Evolutionary conservation across 1,284 basidiomycete species (phyloP).

Genomic region (Ceratobasidium sp.): DNA sequence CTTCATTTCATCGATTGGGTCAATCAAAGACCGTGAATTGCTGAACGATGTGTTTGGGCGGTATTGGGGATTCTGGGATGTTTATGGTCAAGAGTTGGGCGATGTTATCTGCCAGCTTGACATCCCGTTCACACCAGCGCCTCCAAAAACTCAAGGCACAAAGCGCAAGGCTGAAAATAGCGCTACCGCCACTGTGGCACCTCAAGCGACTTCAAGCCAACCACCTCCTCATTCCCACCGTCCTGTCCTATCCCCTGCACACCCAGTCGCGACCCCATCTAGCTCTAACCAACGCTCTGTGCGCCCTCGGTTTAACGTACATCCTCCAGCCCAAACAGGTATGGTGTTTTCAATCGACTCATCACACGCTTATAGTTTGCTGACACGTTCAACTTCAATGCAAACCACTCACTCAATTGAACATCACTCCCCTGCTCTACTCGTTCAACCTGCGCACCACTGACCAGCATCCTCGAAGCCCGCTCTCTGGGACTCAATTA

Average conservation of each 20-base stretch:
- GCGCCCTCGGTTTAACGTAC: not conserved
- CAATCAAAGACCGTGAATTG: not conserved
- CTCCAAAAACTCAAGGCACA: not conserved
- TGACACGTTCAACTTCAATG: not conserved
- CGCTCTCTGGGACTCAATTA: not conserved
- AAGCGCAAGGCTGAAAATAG: conserved; percentile 2
- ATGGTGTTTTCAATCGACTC: not conserved
- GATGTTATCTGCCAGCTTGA: not conserved
- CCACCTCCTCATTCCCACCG: not conserved
- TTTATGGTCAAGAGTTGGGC: not conserved
- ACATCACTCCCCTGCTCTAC: not conserved
- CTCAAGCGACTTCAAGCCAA: not conserved
- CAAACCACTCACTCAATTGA: not conserved
- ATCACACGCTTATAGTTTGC: not conserved
- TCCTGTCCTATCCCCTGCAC: not conserved
- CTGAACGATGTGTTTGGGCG: not conserved
- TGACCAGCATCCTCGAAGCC: not conserved
- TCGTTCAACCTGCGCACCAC: not conserved
- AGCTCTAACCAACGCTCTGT: not conserved
- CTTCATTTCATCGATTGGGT: not conserved
- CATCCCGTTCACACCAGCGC: conserved; percentile 1
- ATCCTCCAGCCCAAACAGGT: not conserved
- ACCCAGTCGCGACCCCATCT: not conserved
- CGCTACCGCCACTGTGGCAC: not conserved
- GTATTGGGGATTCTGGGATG: not conserved